A percentile compares a stretch with the other conserved stretches of the same genome.
Evolutionary conservation across 2,329 filamentous ascomycete genomes (phyloP).

Genomic region (Aureobasidium musti): DNA sequence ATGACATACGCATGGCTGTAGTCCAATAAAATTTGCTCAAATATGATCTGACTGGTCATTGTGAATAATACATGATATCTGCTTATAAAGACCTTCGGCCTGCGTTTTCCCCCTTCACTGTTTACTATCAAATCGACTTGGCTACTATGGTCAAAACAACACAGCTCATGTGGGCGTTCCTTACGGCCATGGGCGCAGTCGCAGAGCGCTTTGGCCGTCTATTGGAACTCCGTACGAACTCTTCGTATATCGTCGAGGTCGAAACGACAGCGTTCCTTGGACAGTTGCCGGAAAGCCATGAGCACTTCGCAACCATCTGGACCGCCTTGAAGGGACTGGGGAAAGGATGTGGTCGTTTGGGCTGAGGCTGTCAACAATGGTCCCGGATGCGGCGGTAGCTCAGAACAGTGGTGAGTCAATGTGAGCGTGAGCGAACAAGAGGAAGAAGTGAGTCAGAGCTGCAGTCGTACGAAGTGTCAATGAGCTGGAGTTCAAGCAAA

Average conservation of each 20-base stretch:
- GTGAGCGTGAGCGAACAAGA: background rate
- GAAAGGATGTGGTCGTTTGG: no score
- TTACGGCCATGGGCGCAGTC: background rate
- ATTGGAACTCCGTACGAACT: background rate
- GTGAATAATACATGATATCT: no score
- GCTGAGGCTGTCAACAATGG: no score
- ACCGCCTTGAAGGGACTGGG: no score
- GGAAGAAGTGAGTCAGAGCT: background rate
- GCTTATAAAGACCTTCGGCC: no score
- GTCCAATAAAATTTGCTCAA: background rate
- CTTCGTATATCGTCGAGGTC: background rate
- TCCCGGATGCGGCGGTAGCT: no score
- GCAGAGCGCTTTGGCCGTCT: background rate
- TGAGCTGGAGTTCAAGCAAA: background rate
- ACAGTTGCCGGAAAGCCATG: background rate
- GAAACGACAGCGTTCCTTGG: background rate
- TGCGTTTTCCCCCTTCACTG: no score
- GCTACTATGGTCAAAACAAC: background rate
- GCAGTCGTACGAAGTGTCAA: background rate
- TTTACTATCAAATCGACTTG: no score
- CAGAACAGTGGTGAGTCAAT: no score
- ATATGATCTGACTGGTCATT: no score
- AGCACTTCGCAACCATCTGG: no score
- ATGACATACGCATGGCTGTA: no score
- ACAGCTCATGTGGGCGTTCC: background rate